phyloP scores from a whole-genome alignment of 371 early-diverging fungal species.

The Mucor irregularis region DNA sequence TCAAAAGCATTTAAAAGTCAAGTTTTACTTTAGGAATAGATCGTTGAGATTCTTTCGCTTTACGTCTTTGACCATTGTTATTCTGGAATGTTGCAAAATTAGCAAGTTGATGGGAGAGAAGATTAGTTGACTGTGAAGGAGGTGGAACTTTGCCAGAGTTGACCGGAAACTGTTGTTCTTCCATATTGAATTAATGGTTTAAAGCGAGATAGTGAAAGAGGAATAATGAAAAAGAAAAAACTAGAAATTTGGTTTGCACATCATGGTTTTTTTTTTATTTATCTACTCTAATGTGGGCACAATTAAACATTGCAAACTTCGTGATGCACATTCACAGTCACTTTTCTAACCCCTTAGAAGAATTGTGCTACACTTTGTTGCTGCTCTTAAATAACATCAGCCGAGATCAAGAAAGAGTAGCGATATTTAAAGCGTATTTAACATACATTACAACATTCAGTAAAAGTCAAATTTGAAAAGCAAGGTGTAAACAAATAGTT shows the following conservation, averaged over 20 bases:
- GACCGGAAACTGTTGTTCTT: slow-evolving; percentile 47
- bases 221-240: not conserved
- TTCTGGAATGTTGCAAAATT: slow-evolving; percentile 3
- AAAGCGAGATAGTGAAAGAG: not conserved
- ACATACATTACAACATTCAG: too few species aligned
- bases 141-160: slow-evolving; percentile 51
- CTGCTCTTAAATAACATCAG: too few species aligned
- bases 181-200: slow-evolving; percentile 3
- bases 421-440: too few species aligned
- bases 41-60: slow-evolving; percentile 6
- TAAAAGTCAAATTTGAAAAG: too few species aligned
- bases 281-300: too few species aligned
- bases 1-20: too few species aligned
- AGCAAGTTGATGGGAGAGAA: slow-evolving; percentile 30
- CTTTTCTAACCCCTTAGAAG: not conserved
- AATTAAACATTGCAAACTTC: not conserved
- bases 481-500: too few species aligned
- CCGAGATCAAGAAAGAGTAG: too few species aligned
- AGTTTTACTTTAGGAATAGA: slow-evolving; percentile 9
- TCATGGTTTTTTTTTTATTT: too few species aligned
- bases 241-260: too few species aligned
- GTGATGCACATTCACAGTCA: not conserved
- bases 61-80: slow-evolving; percentile 20
- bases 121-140: slow-evolving; percentile 31
- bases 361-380: not conserved